phyloP scores from a whole-genome alignment of 208 protist species.

The Vickermania spadyakhi region DNA sequence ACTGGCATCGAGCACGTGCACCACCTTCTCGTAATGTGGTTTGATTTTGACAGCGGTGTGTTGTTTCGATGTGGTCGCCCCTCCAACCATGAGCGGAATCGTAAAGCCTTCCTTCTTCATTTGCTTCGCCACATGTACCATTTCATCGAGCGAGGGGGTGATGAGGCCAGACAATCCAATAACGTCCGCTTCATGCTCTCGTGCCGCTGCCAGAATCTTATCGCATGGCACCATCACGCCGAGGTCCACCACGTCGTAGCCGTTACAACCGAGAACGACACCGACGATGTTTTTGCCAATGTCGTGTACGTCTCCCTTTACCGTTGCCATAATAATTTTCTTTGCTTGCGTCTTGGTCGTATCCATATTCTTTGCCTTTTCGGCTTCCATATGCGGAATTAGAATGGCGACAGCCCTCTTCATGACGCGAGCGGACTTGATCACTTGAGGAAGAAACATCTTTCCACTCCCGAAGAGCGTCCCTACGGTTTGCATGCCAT shows the following conservation, averaged over 20 bases:
- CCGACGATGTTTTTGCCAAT: conserved; percentile 98
- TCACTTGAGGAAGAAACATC: conserved; percentile 97
- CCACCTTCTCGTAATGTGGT: conserved; percentile 75
- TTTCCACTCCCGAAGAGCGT: conserved; percentile 96
- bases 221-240: conserved; percentile 93
- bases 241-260: conserved; percentile 93
- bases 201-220: conserved; percentile 84
- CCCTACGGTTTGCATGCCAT: conserved; percentile 93
- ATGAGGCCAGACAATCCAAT: conserved; percentile 95
- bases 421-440: conserved; percentile 95
- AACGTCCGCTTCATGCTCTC: conserved; percentile 84
- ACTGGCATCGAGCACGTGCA: conserved; percentile 95
- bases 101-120: conserved; percentile 78
- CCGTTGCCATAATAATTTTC: conserved; percentile 91
- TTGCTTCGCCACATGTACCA: conserved; percentile 93
- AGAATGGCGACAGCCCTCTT: conserved; percentile 95
- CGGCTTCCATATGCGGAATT: conserved; percentile 94
- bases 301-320: conserved; percentile 98
- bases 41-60: conserved; percentile 97
- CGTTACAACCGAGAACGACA: conserved; percentile 96
- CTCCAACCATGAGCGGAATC: conserved; percentile 92
- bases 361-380: conserved; percentile 40
- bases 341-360: conserved; percentile 14
- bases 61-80: conserved; percentile 94
- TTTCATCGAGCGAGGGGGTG: conserved; percentile 96